phyloP scores from a whole-genome alignment of 2,329 filamentous ascomycete genomes.

The Hortaea werneckii region DNA sequence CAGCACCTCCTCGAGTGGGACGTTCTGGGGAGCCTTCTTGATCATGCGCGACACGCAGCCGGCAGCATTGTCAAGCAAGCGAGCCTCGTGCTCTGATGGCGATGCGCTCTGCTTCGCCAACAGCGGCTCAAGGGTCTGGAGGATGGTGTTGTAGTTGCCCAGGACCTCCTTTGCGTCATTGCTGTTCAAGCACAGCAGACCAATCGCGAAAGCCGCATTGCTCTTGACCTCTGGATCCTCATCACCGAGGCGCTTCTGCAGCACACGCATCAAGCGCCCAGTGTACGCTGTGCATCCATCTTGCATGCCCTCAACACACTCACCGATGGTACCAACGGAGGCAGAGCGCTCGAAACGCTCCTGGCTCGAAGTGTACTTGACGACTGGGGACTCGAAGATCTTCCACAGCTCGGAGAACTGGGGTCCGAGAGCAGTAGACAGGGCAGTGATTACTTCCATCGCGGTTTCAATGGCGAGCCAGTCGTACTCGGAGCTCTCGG shows the following conservation, averaged over 20 bases:
- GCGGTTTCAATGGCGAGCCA: slow-evolving; percentile 95
- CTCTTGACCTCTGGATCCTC: slow-evolving; percentile 88
- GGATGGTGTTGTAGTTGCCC: slow-evolving; percentile 64
- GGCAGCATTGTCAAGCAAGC: slow-evolving; percentile 84
- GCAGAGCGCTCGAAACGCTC: slow-evolving; percentile 82
- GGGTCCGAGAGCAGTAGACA: slow-evolving; percentile 69
- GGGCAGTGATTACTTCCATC: slow-evolving; percentile 77
- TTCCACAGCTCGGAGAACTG: slow-evolving; percentile 87
- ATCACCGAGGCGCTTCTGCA: slow-evolving; percentile 79
- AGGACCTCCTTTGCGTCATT: slow-evolving; percentile 63
- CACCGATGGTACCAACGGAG: slow-evolving; percentile 82
- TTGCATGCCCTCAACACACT: slow-evolving; percentile 79
- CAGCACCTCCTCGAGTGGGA: slow-evolving; percentile 72
- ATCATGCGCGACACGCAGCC: slow-evolving; percentile 91
- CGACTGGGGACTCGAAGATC: slow-evolving; percentile 83
- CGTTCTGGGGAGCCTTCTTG: slow-evolving; percentile 69
- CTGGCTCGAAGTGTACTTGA: slow-evolving; percentile 77
- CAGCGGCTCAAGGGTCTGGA: slow-evolving; percentile 76
- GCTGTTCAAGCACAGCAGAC: slow-evolving; percentile 74
- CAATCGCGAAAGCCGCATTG: slow-evolving; percentile 86
- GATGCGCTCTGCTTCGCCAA: slow-evolving; percentile 32
- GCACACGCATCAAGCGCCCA: slow-evolving; percentile 60
- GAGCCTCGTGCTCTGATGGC: slow-evolving; percentile 48
- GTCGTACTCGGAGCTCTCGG: slow-evolving; percentile 88
- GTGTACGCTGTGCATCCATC: slow-evolving; percentile 75